Conservation (phyloP, 1,139 yeast genomes). For the Kodamaea anthophila region DNA sequence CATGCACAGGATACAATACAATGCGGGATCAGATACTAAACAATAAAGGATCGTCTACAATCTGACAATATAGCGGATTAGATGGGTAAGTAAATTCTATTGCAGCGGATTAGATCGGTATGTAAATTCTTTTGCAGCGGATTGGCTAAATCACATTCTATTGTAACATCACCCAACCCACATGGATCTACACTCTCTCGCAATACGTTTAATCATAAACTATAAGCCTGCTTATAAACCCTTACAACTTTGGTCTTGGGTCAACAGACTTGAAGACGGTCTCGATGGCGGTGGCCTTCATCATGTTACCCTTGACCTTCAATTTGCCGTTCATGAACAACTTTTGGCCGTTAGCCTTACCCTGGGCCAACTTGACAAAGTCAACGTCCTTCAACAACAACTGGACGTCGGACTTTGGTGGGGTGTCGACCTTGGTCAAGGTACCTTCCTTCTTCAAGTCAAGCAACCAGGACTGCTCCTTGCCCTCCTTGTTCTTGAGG, state of each 20-base stretch:
- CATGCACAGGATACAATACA: too few species aligned
- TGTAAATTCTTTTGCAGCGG: too few species aligned
- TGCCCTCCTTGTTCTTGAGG: conserved; percentile 62
- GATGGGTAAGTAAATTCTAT: too few species aligned
- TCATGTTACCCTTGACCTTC: conserved; percentile 83
- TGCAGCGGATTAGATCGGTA: too few species aligned
- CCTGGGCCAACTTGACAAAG: conserved; percentile 63
- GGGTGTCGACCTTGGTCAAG: conserved; percentile 42
- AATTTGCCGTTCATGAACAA: conserved; percentile 79
- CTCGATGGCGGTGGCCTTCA: conserved; percentile 82
- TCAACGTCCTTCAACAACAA: conserved; percentile 59
- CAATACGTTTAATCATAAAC: conserved; percentile 2
- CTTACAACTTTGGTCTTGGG: conserved; percentile 45
- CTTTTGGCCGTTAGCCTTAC: conserved; percentile 80
- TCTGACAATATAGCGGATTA: too few species aligned
- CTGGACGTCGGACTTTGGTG: conserved; percentile 58
- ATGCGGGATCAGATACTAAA: too few species aligned
- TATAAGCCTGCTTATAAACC: conserved; percentile 7
- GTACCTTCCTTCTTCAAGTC: conserved; percentile 65
- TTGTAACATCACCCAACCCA: too few species aligned
- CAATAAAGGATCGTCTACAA: too few species aligned
- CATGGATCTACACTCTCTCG: too few species aligned
- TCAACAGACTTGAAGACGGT: conserved; percentile 62
- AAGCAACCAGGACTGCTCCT: conserved; percentile 61
- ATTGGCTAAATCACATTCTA: too few species aligned